Percentiles rank a stretch among this genome's conserved stretches.
These are phyloP conservation scores for Butyriboletus appendiculatus DNA, from an alignment of 1,284 basidiomycete genomes.

Conservation along the genomic window DNA sequence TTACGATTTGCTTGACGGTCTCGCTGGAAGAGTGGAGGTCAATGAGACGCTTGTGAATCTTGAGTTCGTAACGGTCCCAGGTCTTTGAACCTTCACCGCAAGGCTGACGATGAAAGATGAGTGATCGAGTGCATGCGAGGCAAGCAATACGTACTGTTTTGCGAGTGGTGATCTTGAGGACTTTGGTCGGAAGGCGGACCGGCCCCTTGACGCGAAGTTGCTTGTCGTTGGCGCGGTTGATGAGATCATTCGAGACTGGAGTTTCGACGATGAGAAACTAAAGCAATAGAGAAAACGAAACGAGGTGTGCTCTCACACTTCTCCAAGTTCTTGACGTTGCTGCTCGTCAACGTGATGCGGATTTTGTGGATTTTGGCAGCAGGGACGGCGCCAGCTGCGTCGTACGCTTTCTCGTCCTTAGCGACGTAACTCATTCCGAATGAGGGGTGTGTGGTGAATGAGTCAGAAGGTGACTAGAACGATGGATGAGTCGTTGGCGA, in stretches of 20 bases:
- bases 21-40: conserved; percentile 99
- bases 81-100: conserved; percentile 99
- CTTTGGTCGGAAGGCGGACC: conserved; percentile 98
- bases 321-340: conserved; percentile 98
- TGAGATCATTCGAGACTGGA: conserved; percentile 91
- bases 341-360: conserved; percentile 97
- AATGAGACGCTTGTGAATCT: conserved; percentile 99
- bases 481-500: not conserved
- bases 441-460: conserved; percentile 39
- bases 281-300: not conserved
- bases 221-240: conserved; percentile 99
- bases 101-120: conserved; percentile 54
- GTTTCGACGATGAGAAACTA: not conserved
- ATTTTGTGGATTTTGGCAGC: conserved; percentile 98
- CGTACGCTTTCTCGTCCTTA: conserved; percentile 98
- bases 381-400: conserved; percentile 86
- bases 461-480: conserved; percentile 78
- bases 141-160: conserved; percentile 73
- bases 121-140: not conserved
- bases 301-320: conserved; percentile 70
- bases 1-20: conserved; percentile 99
- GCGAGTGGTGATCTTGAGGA: conserved; percentile 97
- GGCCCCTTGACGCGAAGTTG: conserved; percentile 99
- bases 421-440: conserved; percentile 98
- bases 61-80: conserved; percentile 99